A percentile compares a stretch with the other conserved stretches of the same genome.
These are phyloP conservation scores for Pythium scleroteichum DNA, from an alignment of 352 stramenopile genomes.

Conservation along the genomic window DNA sequence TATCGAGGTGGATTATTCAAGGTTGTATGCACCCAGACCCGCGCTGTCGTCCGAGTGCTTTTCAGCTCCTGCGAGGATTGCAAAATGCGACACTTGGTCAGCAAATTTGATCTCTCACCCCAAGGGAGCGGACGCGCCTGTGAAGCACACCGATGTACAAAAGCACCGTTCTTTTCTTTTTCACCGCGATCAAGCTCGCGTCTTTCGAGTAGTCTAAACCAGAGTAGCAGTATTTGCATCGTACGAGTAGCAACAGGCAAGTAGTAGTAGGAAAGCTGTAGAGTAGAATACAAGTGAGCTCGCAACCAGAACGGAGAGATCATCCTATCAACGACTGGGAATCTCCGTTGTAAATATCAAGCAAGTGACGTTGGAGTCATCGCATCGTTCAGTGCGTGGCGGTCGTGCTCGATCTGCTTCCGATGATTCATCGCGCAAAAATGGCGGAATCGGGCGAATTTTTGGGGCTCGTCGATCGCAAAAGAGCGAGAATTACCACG, in stretches of 20 bases:
- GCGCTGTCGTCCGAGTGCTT: conserved; percentile 55
- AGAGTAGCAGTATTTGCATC: conserved; percentile 6
- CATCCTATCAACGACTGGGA: too few species aligned
- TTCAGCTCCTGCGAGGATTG: conserved; percentile 62
- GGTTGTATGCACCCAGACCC: conserved; percentile 68
- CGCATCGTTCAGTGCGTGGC: too few species aligned
- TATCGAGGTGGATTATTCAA: conserved; percentile 70
- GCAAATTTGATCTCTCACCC: background rate
- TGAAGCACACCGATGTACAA: conserved; percentile 38
- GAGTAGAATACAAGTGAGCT: conserved; percentile 20
- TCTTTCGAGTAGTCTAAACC: background rate
- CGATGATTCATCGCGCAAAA: conserved; percentile 52
- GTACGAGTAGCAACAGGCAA: conserved; percentile 20
- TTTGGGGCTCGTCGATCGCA: conserved; percentile 48
- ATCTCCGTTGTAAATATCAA: too few species aligned
- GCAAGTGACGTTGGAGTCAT: too few species aligned
- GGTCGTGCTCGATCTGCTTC: conserved; percentile 6
- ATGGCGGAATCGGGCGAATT: conserved; percentile 60
- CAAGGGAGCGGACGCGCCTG: background rate
- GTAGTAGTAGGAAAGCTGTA: conserved; percentile 22
- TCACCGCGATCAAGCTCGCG: conserved; percentile 4
- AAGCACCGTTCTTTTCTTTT: conserved; percentile 17
- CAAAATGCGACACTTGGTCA: conserved; percentile 32
- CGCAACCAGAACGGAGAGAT: too few species aligned
- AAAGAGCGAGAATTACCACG: conserved; percentile 33